Conservation (phyloP, 1,284 basidiomycete species). For the Prillingera fragicola region DNA sequence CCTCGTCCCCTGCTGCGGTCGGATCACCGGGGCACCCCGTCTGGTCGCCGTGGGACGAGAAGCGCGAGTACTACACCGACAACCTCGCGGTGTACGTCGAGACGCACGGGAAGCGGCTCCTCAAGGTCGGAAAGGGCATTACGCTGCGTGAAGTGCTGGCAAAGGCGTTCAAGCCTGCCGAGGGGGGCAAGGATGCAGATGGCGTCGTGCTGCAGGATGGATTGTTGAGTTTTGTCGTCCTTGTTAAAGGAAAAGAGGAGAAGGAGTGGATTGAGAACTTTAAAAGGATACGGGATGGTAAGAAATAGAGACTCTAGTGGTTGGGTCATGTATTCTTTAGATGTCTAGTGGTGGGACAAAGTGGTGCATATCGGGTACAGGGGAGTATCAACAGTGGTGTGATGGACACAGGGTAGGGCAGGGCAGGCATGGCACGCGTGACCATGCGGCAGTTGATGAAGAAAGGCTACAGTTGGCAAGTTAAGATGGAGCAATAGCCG, state of each 20-base stretch:
- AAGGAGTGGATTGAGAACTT: slow-evolving; percentile 83
- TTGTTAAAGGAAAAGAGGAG: slow-evolving; percentile 77
- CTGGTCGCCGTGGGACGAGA: slow-evolving; percentile 69
- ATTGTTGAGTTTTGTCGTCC: slow-evolving; percentile 74
- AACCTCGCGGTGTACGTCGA: slow-evolving; percentile 76
- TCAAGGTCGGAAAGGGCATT: slow-evolving; percentile 88
- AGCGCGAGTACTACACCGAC: slow-evolving; percentile 63
- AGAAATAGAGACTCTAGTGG: slow-evolving; percentile 3
- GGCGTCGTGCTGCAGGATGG: slow-evolving; percentile 83
- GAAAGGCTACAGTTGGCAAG: too few relatives aligned
- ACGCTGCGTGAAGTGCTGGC: slow-evolving; percentile 68
- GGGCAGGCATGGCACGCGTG: too few relatives aligned
- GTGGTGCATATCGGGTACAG: too few relatives aligned
- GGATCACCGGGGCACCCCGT: too few relatives aligned
- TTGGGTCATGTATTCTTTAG: too few relatives aligned
- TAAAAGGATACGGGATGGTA: slow-evolving; percentile 53
- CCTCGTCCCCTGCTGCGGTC: slow-evolving; percentile 31
- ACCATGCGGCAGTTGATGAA: too few relatives aligned
- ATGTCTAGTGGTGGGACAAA: too few relatives aligned
- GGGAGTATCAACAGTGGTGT: too few relatives aligned
- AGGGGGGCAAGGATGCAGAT: slow-evolving; percentile 58
- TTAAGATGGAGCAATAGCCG: too few relatives aligned
- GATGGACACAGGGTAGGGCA: too few relatives aligned
- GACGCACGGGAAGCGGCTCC: slow-evolving; percentile 65
- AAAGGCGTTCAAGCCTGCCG: slow-evolving; percentile 53